Percentiles rank a stretch among this genome's conserved stretches.
Evolutionary conservation across 176 grass and related monocot species (phyloP).

Genomic region (maize (Zea mays)): Zm-B73-REFERENCE-NAM-5.0 NC_050100.1:60877001-60877500

Average conservation of each 20-base stretch:
- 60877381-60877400: conserved; percentile 91
- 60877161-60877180: background rate
- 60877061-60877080: conserved; percentile 96
- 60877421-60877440: conserved; percentile 66
- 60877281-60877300: background rate
- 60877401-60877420: conserved; percentile 81
- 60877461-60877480: conserved; percentile 80
- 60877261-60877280: conserved; percentile 9
- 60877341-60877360: conserved; percentile 30
- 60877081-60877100: conserved; percentile 97
- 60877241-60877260: background rate
- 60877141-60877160: background rate
- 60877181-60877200: background rate
- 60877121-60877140: conserved; percentile 5
- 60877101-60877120: conserved; percentile 21
- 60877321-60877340: background rate
- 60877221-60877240: background rate
- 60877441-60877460: conserved; percentile 75
- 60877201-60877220: background rate
- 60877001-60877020: conserved; percentile 31
- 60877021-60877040: conserved; percentile 68
- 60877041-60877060: conserved; percentile 98
- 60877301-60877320: conserved; percentile 5
- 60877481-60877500: conserved; percentile 76
- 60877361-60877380: conserved; percentile 75